These are phyloP conservation scores for Taiozyma sp. DNA, from an alignment of 1,139 yeast species.

Conservation along the genomic window DNA sequence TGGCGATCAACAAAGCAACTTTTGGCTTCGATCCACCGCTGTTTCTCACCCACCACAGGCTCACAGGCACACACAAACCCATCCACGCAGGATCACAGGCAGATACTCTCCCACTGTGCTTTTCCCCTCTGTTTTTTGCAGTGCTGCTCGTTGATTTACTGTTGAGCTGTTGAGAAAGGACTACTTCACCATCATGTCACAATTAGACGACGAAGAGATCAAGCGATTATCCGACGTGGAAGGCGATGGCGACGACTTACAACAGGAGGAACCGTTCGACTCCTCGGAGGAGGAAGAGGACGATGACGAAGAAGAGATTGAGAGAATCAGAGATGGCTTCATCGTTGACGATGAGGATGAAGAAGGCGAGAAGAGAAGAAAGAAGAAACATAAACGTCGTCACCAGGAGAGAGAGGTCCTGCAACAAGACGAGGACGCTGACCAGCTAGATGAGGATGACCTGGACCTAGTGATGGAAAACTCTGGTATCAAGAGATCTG, in stretches of 20 bases:
- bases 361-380: slow-evolving; percentile 34
- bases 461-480: slow-evolving; percentile 87
- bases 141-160: background rate
- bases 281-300: slow-evolving; percentile 78
- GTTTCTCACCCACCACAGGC: background rate
- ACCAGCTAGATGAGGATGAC: slow-evolving; percentile 90
- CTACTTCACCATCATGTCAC: slow-evolving; percentile 5
- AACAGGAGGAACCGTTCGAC: slow-evolving; percentile 48
- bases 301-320: slow-evolving; percentile 73
- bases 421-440: slow-evolving; percentile 46
- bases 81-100: background rate
- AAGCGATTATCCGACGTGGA: slow-evolving; percentile 10
- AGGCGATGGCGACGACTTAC: slow-evolving; percentile 36
- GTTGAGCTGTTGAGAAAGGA: background rate
- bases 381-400: slow-evolving; percentile 35
- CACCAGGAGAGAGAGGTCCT: slow-evolving; percentile 23
- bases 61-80: too few relatives aligned
- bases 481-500: slow-evolving; percentile 52
- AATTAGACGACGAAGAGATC: slow-evolving; percentile 11
- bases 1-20: too few relatives aligned
- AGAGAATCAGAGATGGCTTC: slow-evolving; percentile 82
- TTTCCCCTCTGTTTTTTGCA: background rate
- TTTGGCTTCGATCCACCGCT: background rate
- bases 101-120: background rate
- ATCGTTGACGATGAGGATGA: slow-evolving; percentile 86